Conservation (phyloP, 2,329 filamentous ascomycete species). For the Trichoderma polysporum region DNA sequence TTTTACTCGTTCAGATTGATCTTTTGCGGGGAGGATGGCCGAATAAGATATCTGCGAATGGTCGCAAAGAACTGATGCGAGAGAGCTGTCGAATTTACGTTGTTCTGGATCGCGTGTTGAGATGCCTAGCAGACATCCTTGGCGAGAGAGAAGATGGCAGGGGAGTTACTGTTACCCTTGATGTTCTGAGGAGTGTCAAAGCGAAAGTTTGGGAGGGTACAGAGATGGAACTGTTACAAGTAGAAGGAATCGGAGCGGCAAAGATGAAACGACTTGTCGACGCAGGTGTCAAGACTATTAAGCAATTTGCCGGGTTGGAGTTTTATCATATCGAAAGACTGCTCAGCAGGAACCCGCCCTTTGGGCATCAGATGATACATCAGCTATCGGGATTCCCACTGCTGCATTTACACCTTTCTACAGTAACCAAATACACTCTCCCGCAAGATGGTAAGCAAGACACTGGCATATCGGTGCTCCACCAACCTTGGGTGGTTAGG, state of each 20-base stretch:
- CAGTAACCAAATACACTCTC: slow-evolving; percentile 27
- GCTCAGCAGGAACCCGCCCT: slow-evolving; percentile 78
- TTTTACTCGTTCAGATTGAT: slow-evolving; percentile 70
- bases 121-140: slow-evolving; percentile 41
- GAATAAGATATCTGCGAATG: slow-evolving; percentile 41
- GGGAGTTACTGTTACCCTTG: slow-evolving; percentile 67
- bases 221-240: slow-evolving; percentile 76
- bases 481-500: slow-evolving; percentile 48
- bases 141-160: slow-evolving; percentile 57
- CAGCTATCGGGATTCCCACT: slow-evolving; percentile 68
- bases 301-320: slow-evolving; percentile 66
- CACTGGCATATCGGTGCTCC: no score
- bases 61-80: slow-evolving; percentile 35
- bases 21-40: slow-evolving; percentile 64
- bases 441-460: not conserved
- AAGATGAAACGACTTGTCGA: slow-evolving; percentile 71
- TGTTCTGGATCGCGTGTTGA: slow-evolving; percentile 36
- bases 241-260: slow-evolving; percentile 74
- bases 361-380: slow-evolving; percentile 68
- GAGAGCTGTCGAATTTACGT: slow-evolving; percentile 36
- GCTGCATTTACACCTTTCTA: slow-evolving; percentile 43
- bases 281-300: slow-evolving; percentile 69
- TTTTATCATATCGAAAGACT: slow-evolving; percentile 73
- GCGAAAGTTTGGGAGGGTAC: slow-evolving; percentile 80
- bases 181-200: slow-evolving; percentile 73